phyloP scores from a whole-genome alignment of 2,329 filamentous ascomycete genomes.

The Scedosporium boydii region DNA sequence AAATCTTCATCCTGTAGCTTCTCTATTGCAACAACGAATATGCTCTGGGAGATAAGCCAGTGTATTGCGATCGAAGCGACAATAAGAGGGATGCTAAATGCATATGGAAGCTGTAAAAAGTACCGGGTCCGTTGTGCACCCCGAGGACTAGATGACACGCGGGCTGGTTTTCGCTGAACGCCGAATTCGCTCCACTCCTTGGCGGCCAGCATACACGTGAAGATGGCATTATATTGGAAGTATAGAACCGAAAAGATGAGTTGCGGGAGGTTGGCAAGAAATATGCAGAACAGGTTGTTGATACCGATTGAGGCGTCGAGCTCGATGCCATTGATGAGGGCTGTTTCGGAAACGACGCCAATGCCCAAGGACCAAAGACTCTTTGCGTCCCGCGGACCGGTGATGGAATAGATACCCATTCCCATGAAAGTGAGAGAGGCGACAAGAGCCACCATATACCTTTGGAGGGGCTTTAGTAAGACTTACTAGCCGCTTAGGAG shows the following conservation, averaged over 20 bases:
- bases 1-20: neutral
- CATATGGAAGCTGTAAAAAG: constrained; percentile 33
- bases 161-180: constrained; percentile 23
- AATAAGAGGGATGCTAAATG: constrained; percentile 31
- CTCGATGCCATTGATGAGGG: too few relatives aligned
- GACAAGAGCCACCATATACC: too few relatives aligned
- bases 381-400: too few relatives aligned
- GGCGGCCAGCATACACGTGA: constrained; percentile 34
- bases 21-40: constrained; percentile 31
- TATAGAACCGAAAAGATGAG: constrained; percentile 35
- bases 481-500: too few relatives aligned
- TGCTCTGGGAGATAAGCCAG: constrained; percentile 37
- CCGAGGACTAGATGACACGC: constrained; percentile 20
- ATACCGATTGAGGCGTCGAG: too few relatives aligned
- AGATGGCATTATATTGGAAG: constrained; percentile 30
- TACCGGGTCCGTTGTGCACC: constrained; percentile 31
- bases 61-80: constrained; percentile 27
- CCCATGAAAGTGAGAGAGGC: too few relatives aligned
- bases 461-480: too few relatives aligned
- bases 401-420: too few relatives aligned
- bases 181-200: constrained; percentile 35
- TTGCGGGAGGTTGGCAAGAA: constrained; percentile 36
- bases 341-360: too few relatives aligned
- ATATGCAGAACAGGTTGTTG: too few relatives aligned
- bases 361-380: too few relatives aligned